Conservation (phyloP, 495 filamentous ascomycete genomes). For the Penicillium malachiteum region DNA sequence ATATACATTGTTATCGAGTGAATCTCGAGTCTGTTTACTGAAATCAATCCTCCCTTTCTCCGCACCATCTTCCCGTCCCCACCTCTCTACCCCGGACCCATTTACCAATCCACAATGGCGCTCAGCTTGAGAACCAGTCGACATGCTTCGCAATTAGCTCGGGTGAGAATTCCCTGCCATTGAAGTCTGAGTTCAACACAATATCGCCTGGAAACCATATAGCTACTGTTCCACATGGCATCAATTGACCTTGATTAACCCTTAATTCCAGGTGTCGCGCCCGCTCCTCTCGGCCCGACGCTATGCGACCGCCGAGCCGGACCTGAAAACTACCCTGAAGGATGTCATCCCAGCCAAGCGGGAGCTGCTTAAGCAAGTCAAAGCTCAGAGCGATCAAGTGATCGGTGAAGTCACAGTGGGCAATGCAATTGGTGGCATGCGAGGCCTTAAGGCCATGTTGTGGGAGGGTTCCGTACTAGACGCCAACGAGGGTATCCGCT, state of each 20-base stretch:
- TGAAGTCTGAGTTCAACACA: no score
- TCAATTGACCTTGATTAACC: background rate
- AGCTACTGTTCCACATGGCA: background rate
- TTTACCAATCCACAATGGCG: conserved; percentile 23
- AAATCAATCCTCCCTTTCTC: background rate
- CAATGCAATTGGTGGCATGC: conserved; percentile 94
- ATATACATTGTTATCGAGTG: background rate
- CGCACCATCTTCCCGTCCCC: conserved; percentile 10
- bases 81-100: conserved; percentile 25
- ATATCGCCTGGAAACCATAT: no score
- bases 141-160: conserved; percentile 38
- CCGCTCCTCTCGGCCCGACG: conserved; percentile 29
- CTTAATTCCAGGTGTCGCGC: conserved; percentile 21
- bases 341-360: conserved; percentile 86
- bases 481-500: conserved; percentile 94
- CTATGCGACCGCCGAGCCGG: conserved; percentile 69
- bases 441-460: conserved; percentile 94
- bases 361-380: conserved; percentile 87
- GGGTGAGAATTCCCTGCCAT: conserved; percentile 28
- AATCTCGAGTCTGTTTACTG: background rate
- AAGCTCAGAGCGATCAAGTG: conserved; percentile 74
- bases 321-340: conserved; percentile 81
- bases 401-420: conserved; percentile 94
- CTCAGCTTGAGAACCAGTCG: conserved; percentile 40
- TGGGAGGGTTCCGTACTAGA: conserved; percentile 99